Base-by-base conservation (phyloP, 345 rosid genomes). In the Theobroma cacao region DNA sequence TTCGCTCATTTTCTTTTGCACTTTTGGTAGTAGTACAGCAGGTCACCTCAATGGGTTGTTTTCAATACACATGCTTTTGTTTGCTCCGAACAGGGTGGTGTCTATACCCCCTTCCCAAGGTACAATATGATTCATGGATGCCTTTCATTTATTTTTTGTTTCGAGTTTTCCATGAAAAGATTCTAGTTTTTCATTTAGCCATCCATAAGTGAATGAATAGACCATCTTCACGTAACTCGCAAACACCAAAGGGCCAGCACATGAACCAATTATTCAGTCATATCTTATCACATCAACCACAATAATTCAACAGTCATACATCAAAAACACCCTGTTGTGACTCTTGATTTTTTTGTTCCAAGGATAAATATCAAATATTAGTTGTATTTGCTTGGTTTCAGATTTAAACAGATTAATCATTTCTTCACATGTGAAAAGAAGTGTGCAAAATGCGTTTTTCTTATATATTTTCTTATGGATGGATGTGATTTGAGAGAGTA, bases 161-260 rank as follows among this genome's bases (percentile, higher is more conserved):
- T 3, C 1, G 17, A 7, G 15, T 66, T 38, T 66, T 52, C 50
- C 22, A 38, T 11, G 30, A 12, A 24, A 3, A 9, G 12, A n/a
- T 65, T 65, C 56, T 68, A 15, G 2, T 40, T 67, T 72, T 36
- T 56, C 30, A 63, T 47, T 63, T 60, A 41, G 31, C 18, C 2
- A 26, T 31, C 18, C 2, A 26, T 31, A 48, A 13, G 40, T 56
- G 55, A 22, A 77, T 67, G 53, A 20, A 17, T 3, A 24, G 64
- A 38, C 64, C 2, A 11, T 15, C 34, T 52, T 24, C 48, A 1
- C n/a, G 22, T 71, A 31, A 18, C 52, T 45, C 68, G 58, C 28
- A 36, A 3, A 64, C 62, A 68, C 66, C 28, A 80, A 74, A 36
- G 41, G 53, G 79, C 53, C 74, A 75, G 69, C 59, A 36, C 81